Percentiles rank a stretch among this genome's conserved stretches.
Evolutionary conservation across 768 basidiomycete species (phyloP).

Genomic region (Lentinula boryana): DNA sequence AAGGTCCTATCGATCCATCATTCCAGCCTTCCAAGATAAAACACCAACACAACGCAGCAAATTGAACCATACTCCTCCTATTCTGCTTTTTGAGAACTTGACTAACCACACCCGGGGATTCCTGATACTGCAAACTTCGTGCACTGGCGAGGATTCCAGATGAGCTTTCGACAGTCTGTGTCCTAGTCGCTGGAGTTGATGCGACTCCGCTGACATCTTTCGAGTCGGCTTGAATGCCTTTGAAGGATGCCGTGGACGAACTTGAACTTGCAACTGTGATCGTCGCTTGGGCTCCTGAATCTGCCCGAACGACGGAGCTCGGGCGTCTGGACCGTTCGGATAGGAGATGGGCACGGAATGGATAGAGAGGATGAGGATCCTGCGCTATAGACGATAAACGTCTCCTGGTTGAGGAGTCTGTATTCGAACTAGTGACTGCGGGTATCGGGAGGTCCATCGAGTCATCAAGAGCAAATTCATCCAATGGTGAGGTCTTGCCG

Average conservation of each 20-base stretch:
- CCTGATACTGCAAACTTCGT: not conserved
- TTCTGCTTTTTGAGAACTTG: not conserved
- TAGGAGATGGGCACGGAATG: not conserved
- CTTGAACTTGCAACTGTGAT: not conserved
- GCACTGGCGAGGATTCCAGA: not conserved
- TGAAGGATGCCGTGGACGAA: not conserved
- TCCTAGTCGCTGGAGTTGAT: not conserved
- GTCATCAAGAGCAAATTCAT: not conserved
- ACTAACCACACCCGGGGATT: not conserved
- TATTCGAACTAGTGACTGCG: not conserved
- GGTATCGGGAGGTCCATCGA: not conserved
- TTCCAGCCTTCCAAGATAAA: conserved; percentile 72
- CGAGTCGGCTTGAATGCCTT: not conserved
- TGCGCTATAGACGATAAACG: not conserved
- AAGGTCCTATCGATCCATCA: conserved; percentile 67
- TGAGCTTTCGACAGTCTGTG: not conserved
- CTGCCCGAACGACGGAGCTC: not conserved
- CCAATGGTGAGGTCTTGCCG: not conserved
- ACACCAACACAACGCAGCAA: conserved; percentile 46
- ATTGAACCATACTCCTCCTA: conserved; percentile 33
- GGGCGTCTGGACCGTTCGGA: not conserved
- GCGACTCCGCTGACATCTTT: not conserved
- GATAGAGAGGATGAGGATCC: not conserved
- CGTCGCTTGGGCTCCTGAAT: not conserved
- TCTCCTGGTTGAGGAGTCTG: not conserved